These are phyloP conservation scores for Scytalidium lignicola DNA, from an alignment of 2,329 filamentous ascomycete genomes.

Conservation along the genomic window DNA sequence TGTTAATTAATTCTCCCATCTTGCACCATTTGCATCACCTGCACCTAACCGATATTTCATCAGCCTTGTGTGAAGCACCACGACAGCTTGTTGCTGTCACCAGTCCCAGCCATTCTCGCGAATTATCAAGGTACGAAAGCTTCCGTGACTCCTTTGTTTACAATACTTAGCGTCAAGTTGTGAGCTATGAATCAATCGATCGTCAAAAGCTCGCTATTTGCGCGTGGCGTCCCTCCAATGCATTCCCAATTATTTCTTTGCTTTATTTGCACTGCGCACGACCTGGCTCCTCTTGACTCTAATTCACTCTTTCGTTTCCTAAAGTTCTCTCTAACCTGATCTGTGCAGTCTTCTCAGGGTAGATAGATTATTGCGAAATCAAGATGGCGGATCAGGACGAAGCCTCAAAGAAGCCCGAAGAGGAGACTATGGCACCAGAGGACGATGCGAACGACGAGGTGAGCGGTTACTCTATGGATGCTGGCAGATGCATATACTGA, in stretches of 20 bases:
- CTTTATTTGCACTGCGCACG: not conserved
- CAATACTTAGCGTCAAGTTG: no score
- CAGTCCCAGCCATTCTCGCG: not conserved
- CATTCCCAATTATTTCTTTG: not conserved
- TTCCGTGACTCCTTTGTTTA: not conserved
- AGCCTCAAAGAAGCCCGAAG: constrained; percentile 16
- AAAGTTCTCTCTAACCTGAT: not conserved
- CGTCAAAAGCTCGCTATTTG: no score
- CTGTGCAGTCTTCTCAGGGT: not conserved
- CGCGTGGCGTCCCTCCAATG: no score
- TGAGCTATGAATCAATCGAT: no score
- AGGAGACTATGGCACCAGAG: constrained; percentile 20
- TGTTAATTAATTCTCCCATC: not conserved
- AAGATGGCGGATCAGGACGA: constrained; percentile 23
- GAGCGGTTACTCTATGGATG: not conserved
- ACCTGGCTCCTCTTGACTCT: not conserved
- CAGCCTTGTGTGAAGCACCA: not conserved
- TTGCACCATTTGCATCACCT: not conserved
- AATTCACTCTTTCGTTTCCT: not conserved
- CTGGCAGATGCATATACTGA: not conserved
- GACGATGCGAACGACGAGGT: constrained; percentile 29
- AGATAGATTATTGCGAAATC: not conserved
- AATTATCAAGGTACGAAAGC: not conserved
- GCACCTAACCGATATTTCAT: not conserved
- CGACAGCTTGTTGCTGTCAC: not conserved